These are phyloP conservation scores for Rhizopus delemar DNA, from an alignment of 371 early-diverging fungal genomes.

Conservation along the genomic window DNA sequence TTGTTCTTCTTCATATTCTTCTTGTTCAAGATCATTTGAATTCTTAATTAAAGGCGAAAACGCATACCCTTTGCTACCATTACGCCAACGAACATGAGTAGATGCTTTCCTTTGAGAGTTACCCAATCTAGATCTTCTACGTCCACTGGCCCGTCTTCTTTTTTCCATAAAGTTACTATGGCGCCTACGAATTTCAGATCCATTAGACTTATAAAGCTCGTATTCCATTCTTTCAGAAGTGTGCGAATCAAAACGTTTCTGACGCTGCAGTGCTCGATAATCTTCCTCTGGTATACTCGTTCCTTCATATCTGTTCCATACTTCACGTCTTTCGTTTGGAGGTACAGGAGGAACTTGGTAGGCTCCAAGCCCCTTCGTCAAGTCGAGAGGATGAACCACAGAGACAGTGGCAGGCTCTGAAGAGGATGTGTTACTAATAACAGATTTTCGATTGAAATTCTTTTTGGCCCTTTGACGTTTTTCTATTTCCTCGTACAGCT, in stretches of 20 bases:
- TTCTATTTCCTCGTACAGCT: conserved; percentile 28
- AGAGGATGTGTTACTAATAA: neutral
- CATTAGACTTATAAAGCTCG: conserved; percentile 24
- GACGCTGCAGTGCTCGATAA: neutral
- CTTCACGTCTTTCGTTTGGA: conserved; percentile 3
- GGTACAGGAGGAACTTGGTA: conserved; percentile 23
- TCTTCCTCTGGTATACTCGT: neutral
- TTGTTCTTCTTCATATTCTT: conserved; percentile 1
- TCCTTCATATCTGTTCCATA: conserved; percentile 17
- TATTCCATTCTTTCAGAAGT: conserved; percentile 29
- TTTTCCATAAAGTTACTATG: neutral
- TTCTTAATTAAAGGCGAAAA: neutral
- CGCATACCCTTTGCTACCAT: neutral
- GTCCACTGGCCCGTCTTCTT: neutral
- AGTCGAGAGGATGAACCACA: conserved; percentile 27
- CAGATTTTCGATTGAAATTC: conserved; percentile 13
- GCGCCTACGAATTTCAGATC: neutral
- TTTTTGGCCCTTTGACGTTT: conserved; percentile 24
- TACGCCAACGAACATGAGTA: conserved; percentile 11
- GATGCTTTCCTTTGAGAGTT: conserved; percentile 9
- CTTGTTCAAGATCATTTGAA: neutral
- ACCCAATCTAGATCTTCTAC: neutral
- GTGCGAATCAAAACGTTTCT: conserved; percentile 5
- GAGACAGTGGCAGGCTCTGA: neutral
- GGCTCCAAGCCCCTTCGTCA: conserved; percentile 5